Percentiles rank a stretch among this genome's conserved stretches.
phyloP scores from a whole-genome alignment of 345 rosid species.

The Citrus reticulata region DNA sequence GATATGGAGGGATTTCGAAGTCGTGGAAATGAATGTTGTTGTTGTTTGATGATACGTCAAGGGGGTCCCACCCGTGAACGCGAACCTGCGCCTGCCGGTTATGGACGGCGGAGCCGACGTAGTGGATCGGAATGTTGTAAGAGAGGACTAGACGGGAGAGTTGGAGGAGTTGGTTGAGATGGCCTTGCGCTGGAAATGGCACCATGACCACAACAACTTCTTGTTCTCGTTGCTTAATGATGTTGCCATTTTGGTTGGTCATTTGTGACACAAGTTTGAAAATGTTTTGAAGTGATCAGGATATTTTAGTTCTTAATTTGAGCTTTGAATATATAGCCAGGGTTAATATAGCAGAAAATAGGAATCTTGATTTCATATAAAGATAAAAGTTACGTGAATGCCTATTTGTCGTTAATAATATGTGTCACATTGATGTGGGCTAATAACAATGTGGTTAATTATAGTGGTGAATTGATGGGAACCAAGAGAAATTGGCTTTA shows the following conservation, averaged over 20 bases:
- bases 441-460: background rate
- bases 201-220: conserved; percentile 38
- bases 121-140: conserved; percentile 40
- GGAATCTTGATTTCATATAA: background rate
- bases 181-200: conserved; percentile 62
- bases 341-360: background rate
- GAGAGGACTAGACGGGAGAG: conserved; percentile 40
- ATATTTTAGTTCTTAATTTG: background rate
- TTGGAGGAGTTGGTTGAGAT: conserved; percentile 53
- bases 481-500: background rate
- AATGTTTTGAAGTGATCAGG: background rate
- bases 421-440: background rate
- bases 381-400: background rate
- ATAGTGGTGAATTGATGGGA: background rate
- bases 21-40: conserved; percentile 32
- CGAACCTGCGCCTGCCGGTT: conserved; percentile 41
- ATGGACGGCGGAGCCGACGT: conserved; percentile 35
- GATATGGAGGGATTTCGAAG: conserved; percentile 28
- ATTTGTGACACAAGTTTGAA: background rate
- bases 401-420: background rate
- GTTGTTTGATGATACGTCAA: background rate
- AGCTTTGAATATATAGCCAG: background rate
- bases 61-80: conserved; percentile 30
- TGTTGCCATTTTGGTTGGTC: background rate
- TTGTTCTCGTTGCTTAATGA: conserved; percentile 4